Conservation (phyloP, 257 asterid species). For the Striga asiatica region DNA sequence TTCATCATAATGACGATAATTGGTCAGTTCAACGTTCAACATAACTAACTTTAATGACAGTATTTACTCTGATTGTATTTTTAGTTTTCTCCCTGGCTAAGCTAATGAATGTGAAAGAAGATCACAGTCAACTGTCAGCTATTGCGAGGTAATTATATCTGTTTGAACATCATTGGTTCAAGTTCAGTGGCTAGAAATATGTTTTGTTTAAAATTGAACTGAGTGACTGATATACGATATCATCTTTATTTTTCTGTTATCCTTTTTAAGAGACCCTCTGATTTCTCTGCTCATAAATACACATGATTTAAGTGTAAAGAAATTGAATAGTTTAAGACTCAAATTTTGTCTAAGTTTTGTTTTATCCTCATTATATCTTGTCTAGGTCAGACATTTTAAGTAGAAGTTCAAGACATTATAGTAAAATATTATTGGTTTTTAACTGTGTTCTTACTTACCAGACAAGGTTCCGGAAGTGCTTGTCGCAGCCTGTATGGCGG, state of each 20-base stretch:
- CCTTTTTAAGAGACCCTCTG: no score
- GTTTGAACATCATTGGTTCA: not conserved
- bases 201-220: not conserved
- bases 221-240: no score
- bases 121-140: conserved; percentile 73
- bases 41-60: not conserved
- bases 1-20: not conserved
- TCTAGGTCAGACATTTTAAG: not conserved
- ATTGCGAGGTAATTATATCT: conserved; percentile 65
- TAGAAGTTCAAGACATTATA: not conserved
- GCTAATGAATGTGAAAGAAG: conserved; percentile 94
- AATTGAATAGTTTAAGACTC: not conserved
- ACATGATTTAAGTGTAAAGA: not conserved
- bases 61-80: not conserved
- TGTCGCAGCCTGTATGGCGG: conserved; percentile 97
- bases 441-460: conserved; percentile 10
- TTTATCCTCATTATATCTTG: not conserved
- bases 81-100: conserved; percentile 94
- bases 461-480: conserved; percentile 88
- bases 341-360: not conserved
- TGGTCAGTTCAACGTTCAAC: not conserved
- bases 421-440: conserved; percentile 6
- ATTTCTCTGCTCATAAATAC: no score
- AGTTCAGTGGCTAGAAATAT: conserved; percentile 8
- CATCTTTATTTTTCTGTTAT: no score